These are phyloP conservation scores for Dictyostelium citrinum DNA, from an alignment of 78 protist species.

Conservation along the genomic window DNA sequence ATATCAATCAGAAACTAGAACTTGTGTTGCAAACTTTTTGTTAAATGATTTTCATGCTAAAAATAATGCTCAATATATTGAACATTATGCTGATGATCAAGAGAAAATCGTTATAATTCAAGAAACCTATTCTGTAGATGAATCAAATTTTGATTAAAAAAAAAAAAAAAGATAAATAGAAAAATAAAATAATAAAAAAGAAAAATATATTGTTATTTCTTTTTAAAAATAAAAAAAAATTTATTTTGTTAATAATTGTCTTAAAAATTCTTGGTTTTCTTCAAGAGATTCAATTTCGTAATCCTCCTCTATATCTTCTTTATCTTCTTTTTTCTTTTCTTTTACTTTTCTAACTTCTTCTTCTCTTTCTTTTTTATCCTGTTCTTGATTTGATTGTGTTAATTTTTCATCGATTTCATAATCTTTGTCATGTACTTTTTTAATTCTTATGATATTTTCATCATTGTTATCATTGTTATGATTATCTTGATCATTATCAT, in stretches of 20 bases:
- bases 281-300: neutral
- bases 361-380: neutral
- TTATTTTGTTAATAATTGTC: slow-evolving; percentile 4
- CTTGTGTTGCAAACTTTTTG: neutral
- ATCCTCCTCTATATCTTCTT: neutral
- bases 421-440: neutral
- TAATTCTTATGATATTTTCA: neutral
- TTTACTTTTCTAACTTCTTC: neutral
- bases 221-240: neutral
- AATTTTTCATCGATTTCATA: neutral
- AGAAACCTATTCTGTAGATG: neutral
- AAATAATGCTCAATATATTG: neutral
- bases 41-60: neutral
- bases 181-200: neutral
- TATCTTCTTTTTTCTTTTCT: neutral
- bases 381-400: neutral
- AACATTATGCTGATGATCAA: neutral
- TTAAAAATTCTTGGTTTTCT: slow-evolving; percentile 4
- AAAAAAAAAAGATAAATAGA: neutral
- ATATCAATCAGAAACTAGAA: slow-evolving; percentile 48
- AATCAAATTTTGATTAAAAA: neutral
- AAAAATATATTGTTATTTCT: neutral
- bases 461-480: neutral
- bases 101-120: neutral
- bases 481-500: neutral